Base-by-base conservation (phyloP, 306 rosid species). In the Cicer cuneatum region DNA sequence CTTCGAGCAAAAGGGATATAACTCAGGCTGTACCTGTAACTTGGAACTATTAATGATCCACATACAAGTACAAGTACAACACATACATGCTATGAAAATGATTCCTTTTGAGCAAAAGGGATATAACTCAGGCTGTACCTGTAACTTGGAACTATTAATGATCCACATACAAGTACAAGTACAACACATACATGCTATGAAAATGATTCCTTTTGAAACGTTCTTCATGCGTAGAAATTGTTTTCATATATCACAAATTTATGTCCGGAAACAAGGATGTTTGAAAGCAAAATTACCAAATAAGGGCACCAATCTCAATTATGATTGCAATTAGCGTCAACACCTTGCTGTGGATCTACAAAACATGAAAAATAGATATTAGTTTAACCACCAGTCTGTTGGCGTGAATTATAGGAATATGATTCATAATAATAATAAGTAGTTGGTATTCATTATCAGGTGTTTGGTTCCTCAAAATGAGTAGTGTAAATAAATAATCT, bases 1-100 rank as follows among this genome's bases (percentile, higher is more conserved):
- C 93, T 90, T 83, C 97, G 91, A 70, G 99, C 99, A 85, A 94
- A 94, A 38, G 99, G 97, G 75, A 94, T 94, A 71, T 94, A 92
- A 69, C 99, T 94, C 82, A 94, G 69, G 72, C 96, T 87, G 80
- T 94, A 94, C 99, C 99, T 94, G 97, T 75, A 82, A 16, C 16
- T 14, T 66, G 74, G 69, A 83, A 45, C 24, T 48, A 62, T 67
- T 72, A 79, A 39, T 54, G 69, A 42, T 60, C 42, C 9, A 12
- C 19, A 43, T 2, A 15, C 2, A 54, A 11, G 37, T 47, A 12
- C 5, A 63, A 21, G 42, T 39, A 39, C 11, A 68, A 73, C 19
- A 51, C 7, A 51, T 51, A 69, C 13, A 51, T 42, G 73, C 21
- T 39, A 63, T 14, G 54, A 8, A 39, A 42, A 16, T 5, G 14